Evolutionary conservation across 2,329 filamentous ascomycete species (phyloP).

Genomic region (Chaetomium sp.): DNA sequence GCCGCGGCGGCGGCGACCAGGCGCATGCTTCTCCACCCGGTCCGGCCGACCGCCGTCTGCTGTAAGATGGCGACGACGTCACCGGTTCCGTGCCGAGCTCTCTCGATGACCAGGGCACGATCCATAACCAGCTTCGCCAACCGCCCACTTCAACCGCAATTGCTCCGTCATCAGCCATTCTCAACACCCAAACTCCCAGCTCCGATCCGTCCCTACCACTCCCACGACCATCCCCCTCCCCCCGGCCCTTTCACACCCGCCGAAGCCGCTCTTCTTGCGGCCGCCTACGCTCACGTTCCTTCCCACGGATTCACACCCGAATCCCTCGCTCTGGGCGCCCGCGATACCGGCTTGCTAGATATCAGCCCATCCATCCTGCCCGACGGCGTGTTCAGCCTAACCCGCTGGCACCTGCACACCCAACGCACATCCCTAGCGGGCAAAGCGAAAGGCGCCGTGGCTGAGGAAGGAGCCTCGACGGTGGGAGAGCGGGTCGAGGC

Average conservation of each 20-base stretch:
- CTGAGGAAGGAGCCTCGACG: constrained; percentile 40
- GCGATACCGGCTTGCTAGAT: constrained; percentile 82
- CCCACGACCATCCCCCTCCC: constrained; percentile 66
- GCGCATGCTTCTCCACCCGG: constrained; percentile 15
- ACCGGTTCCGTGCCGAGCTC: neutral
- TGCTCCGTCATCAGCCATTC: constrained; percentile 2
- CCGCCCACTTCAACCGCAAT: neutral
- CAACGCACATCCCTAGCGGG: constrained; percentile 63
- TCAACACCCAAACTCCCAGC: neutral
- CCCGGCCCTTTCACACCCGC: constrained; percentile 64
- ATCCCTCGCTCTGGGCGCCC: constrained; percentile 74
- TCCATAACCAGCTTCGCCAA: constrained; percentile 1
- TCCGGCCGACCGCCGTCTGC: constrained; percentile 9
- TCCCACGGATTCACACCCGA: constrained; percentile 77
- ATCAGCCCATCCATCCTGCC: constrained; percentile 83
- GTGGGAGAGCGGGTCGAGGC: constrained; percentile 63
- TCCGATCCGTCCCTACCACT: constrained; percentile 61
- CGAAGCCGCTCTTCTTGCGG: constrained; percentile 76
- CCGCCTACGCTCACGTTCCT: constrained; percentile 79
- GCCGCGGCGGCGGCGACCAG: constrained; percentile 21
- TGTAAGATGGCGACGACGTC: neutral
- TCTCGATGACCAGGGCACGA: constrained; percentile 2
- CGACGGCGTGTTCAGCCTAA: constrained; percentile 73
- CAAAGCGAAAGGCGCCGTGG: constrained; percentile 42
- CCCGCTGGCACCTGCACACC: constrained; percentile 73